Base-by-base conservation (phyloP, 75 land plant genomes). In the Sequoiadendron giganteum region DNA sequence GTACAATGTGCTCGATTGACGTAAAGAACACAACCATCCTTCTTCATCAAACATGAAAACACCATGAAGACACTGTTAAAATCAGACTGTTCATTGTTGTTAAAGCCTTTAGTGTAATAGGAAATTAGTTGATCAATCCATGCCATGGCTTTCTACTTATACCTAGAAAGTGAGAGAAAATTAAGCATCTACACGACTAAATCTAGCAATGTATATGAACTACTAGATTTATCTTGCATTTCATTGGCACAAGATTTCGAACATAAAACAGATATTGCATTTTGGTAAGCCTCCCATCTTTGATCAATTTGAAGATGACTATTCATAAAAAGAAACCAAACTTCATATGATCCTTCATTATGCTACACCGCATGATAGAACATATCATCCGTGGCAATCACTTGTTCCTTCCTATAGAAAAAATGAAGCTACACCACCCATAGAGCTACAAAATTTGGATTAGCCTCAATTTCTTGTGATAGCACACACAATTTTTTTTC, bases 281-380 rank as follows among this genome's bases (percentile, higher is more conserved):
- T 43, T 21, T 93, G 85, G 88, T 95, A 97, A 83, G 96, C 93
- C 65, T 89, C 90, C 88, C 93, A 87, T 40, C 90, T 91, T 58
- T 90, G 86, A 70, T 78, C 56, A 19, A 94, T 88, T 28, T 87
- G 87, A 36, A 72, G 80, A 48, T 96, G 85, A 83, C 95, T 96
- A 85, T 94, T 93, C 30, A 96, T 93, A 87, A 89, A 96, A 93
- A 97, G 88, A 58, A 93, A 91, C 99, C 95, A 96, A n/a, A 97
- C 92, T 87, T 93, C 96, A 91, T 96, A 97, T 47, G 95, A 96
- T 52, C 87, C 85, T 89, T 90, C 86, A 72, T 92, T 94, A 52
- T 92, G 83, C 15, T 91, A 89, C 75, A 95, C 92, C 49, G 9
- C 7, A 48, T 48, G 49, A 48, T 8, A 48, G 9, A 48, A 48